Percentiles rank a stretch among this genome's conserved stretches.
Conservation (phyloP, 768 basidiomycete species). For the Leucocoprinus sp. region DNA sequence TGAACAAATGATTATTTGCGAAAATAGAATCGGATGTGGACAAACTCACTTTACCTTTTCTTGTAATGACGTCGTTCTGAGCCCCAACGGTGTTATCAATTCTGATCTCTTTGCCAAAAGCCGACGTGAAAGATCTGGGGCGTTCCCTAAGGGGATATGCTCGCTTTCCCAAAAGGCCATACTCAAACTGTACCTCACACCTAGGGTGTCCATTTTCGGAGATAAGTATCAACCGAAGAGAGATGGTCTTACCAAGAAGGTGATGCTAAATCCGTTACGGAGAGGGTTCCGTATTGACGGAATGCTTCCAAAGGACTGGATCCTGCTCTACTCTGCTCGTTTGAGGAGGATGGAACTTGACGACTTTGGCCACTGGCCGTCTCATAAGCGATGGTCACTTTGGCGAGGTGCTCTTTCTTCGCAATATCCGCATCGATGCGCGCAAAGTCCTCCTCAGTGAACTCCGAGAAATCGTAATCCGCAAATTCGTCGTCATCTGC, state of each 20-base stretch:
- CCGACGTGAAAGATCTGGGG: slow-evolving; percentile 48
- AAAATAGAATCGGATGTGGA: neutral
- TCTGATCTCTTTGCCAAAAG: slow-evolving; percentile 50
- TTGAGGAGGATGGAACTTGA: neutral
- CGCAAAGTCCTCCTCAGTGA: slow-evolving; percentile 50
- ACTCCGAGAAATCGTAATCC: slow-evolving; percentile 41
- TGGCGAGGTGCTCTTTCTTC: slow-evolving; percentile 7
- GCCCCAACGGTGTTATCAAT: slow-evolving; percentile 44
- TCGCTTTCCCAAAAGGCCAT: slow-evolving; percentile 56
- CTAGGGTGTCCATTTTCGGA: slow-evolving; percentile 25
- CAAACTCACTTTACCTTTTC: slow-evolving; percentile 44
- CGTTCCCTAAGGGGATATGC: slow-evolving; percentile 39
- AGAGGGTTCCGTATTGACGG: slow-evolving; percentile 37
- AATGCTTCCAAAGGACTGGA: slow-evolving; percentile 25
- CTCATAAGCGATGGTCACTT: slow-evolving; percentile 7
- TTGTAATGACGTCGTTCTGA: slow-evolving; percentile 44
- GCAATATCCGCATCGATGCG: slow-evolving; percentile 35
- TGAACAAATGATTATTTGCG: slow-evolving; percentile 18
- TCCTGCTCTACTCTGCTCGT: neutral
- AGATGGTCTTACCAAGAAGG: slow-evolving; percentile 46
- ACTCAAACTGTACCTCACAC: slow-evolving; percentile 79
- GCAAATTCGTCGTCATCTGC: slow-evolving; percentile 28
- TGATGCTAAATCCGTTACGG: slow-evolving; percentile 55
- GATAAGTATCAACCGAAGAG: neutral
- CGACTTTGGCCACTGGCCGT: neutral